Evolutionary conservation across 495 filamentous ascomycete species (phyloP), one percentile per base, ranked within the genome.

Genomic region (Rusavskia elegans): DNA sequence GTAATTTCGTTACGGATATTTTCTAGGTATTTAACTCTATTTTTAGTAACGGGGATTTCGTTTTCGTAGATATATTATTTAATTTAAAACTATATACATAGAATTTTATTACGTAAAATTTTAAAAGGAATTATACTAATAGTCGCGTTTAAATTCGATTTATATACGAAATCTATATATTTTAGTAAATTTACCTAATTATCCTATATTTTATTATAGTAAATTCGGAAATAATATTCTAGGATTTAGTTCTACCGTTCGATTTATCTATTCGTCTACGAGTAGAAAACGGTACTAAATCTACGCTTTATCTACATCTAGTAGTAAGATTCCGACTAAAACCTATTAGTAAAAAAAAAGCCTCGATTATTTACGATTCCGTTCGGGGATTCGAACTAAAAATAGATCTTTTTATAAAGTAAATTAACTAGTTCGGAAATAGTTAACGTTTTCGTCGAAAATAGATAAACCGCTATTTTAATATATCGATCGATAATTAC

Each of bases 191-290:
- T 2, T 30, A 49, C 54, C 54, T 50, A 62, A 37, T 60, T 46
- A 25, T 57, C 41, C 38, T 63, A 54, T 51, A 50, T 17, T 25
- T 54, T 57, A 49, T 63, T 56, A 23, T 49, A 39, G 45, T 59
- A 62, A 7, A 10, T 21, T 23, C 60, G 41, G 10, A 63, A 35
- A 36, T 60, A 63, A 14, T 39, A 14, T 50, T 63, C 57, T 8
- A 63, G 25, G 13, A 37, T n/a, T n/a, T n/a, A n/a, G n/a, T n/a
- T n/a, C n/a, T n/a, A n/a, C n/a, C n/a, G n/a, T n/a, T n/a, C n/a
- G n/a, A n/a, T n/a, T n/a, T n/a, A n/a, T n/a, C n/a, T n/a, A n/a
- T n/a, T n/a, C n/a, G n/a, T n/a, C n/a, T 50, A 36, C 57, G 53
- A 32, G 53, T 63, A 20, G 25, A 54, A 54, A 9, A 40, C 39